phyloP scores from a whole-genome alignment of 768 basidiomycete species.

The Lyophyllum atratum region DNA sequence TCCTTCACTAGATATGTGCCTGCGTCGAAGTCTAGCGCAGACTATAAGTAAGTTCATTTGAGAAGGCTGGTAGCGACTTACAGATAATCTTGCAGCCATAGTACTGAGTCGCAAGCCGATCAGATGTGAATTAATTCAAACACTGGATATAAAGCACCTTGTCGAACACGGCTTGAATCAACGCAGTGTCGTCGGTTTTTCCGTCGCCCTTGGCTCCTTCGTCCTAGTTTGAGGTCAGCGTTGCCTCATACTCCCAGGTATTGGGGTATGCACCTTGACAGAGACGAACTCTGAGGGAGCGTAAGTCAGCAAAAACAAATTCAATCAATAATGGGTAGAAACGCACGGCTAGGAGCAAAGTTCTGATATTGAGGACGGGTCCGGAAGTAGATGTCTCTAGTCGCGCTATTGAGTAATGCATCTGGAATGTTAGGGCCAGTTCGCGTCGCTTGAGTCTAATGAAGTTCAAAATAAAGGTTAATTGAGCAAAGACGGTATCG shows the following conservation, averaged over 20 bases:
- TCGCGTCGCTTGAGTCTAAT: conserved; percentile 54
- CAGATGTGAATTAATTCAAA: neutral
- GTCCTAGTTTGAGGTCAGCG: conserved; percentile 26
- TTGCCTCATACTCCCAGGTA: neutral
- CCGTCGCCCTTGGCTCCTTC: conserved; percentile 77
- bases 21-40: conserved; percentile 58
- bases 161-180: conserved; percentile 59
- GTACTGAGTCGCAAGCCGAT: conserved; percentile 41
- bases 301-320: conserved; percentile 38
- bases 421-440: conserved; percentile 54
- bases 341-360: neutral
- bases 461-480: conserved; percentile 30
- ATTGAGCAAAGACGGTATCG: neutral
- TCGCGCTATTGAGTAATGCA: conserved; percentile 48
- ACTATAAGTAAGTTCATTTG: no score
- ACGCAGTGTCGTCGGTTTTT: conserved; percentile 75
- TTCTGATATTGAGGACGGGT: conserved; percentile 62
- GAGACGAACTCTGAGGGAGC: conserved; percentile 68
- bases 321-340: neutral
- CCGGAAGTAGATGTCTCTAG: conserved; percentile 62
- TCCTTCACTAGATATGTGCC: conserved; percentile 56
- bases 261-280: conserved; percentile 35
- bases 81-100: conserved; percentile 75
- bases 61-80: neutral
- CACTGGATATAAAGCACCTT: conserved; percentile 34